These are phyloP conservation scores for Dothistroma pini DNA, from an alignment of 2,329 filamentous ascomycete species.

Conservation along the genomic window DNA sequence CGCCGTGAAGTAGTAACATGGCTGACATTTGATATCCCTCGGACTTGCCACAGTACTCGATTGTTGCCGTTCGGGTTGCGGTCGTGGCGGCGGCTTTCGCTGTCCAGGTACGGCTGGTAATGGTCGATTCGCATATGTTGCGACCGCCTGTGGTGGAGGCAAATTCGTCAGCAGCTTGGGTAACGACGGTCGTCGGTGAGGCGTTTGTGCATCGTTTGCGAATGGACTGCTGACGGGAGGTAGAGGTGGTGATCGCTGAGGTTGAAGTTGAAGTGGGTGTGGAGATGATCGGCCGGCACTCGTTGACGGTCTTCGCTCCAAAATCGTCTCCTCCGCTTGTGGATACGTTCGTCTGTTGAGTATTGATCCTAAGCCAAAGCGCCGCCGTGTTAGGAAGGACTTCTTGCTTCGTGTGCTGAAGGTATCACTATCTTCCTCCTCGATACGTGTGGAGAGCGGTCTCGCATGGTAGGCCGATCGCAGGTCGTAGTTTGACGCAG, in stretches of 20 bases:
- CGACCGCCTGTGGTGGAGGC: constrained; percentile 22
- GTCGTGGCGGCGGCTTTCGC: constrained; percentile 5
- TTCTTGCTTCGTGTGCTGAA: constrained; percentile 25
- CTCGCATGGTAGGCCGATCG: constrained; percentile 21
- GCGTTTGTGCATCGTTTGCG: neutral
- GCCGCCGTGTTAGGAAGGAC: constrained; percentile 19
- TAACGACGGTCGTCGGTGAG: constrained; percentile 23
- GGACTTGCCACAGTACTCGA: constrained; percentile 8
- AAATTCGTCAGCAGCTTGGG: constrained; percentile 26
- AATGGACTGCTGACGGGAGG: constrained; percentile 6
- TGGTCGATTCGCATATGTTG: constrained; percentile 22
- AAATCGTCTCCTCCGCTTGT: constrained; percentile 15
- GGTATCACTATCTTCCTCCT: constrained; percentile 23
- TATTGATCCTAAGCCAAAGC: constrained; percentile 23
- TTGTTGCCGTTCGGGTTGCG: constrained; percentile 12
- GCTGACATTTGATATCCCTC: constrained; percentile 33
- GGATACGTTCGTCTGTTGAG: constrained; percentile 29
- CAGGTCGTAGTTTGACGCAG: constrained; percentile 21
- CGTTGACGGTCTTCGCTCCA: constrained; percentile 3
- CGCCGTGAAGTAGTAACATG: constrained; percentile 37
- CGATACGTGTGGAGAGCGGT: constrained; percentile 28
- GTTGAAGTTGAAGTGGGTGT: constrained; percentile 3
- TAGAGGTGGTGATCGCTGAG: constrained; percentile 7
- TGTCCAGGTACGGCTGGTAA: constrained; percentile 20
- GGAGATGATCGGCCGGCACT: constrained; percentile 8